Percentiles rank a stretch among this genome's conserved stretches.
phyloP scores from a whole-genome alignment of 129 eudicot genomes.

The Helichrysum umbraculigerum region DNA sequence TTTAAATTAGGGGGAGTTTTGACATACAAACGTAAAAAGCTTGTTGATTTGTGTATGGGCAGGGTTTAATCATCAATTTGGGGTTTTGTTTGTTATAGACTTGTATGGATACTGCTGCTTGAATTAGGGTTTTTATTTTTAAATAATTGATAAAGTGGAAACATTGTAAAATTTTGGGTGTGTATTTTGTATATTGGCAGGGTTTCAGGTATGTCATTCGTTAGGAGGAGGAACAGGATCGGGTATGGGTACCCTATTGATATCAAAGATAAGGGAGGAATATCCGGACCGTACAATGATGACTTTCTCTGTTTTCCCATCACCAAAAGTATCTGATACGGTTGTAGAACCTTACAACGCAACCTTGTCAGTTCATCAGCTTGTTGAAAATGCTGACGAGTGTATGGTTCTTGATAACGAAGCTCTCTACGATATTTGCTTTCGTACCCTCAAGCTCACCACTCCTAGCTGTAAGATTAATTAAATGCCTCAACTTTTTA shows the following conservation, averaged over 20 bases:
- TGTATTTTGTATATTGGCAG: not conserved
- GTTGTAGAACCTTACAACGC: constrained; percentile 13
- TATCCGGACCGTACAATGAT: constrained; percentile 4
- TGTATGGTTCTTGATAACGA: constrained; percentile 13
- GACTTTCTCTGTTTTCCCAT: constrained; percentile 9
- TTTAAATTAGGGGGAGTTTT: too few species aligned
- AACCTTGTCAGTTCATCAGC: constrained; percentile 10
- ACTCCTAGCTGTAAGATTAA: constrained; percentile 1
- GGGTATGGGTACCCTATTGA: constrained; percentile 6
- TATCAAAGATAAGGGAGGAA: constrained; percentile 16
- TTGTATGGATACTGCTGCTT: too few species aligned
- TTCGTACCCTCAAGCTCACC: constrained; percentile 7
- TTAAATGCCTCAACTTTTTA: not conserved
- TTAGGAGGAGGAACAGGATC: constrained; percentile 13
- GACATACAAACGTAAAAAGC: too few species aligned
- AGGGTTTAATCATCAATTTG: not conserved
- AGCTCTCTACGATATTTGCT: constrained; percentile 7
- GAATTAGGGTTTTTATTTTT: too few species aligned
- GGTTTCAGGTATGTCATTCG: constrained; percentile 13
- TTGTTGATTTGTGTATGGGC: too few species aligned
- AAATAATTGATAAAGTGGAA: too few species aligned
- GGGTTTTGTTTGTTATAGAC: not conserved
- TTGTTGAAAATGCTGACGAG: constrained; percentile 10
- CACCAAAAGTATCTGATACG: constrained; percentile 1
- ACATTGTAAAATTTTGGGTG: too few species aligned